Conservation (phyloP, 2,329 filamentous ascomycete species). For the Mycosphaerella arachidis region DNA sequence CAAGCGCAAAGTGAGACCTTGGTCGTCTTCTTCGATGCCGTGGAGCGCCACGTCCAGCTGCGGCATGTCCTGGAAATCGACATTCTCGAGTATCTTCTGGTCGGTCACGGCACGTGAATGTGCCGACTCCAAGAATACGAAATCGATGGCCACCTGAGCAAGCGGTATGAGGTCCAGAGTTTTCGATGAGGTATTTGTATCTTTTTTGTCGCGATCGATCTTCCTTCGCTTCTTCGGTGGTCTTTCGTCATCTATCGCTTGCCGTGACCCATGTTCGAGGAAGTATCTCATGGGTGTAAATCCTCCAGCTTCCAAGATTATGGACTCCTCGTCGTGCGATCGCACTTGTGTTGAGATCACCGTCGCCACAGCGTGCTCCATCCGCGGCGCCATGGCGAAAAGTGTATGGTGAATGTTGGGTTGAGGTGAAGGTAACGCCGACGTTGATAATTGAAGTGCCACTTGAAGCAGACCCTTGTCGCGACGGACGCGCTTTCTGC, state of each 20-base stretch:
- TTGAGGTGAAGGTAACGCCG: neutral
- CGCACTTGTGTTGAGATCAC: constrained; percentile 26
- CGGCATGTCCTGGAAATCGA: constrained; percentile 20
- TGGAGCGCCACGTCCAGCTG: constrained; percentile 18
- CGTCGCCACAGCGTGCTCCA: constrained; percentile 21
- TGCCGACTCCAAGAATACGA: constrained; percentile 26
- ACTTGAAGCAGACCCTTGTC: neutral
- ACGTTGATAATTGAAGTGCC: neutral
- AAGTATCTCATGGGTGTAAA: constrained; percentile 31
- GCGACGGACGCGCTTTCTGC: neutral
- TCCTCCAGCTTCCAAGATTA: constrained; percentile 32
- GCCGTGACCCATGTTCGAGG: constrained; percentile 21
- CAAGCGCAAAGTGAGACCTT: constrained; percentile 19
- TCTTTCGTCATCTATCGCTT: constrained; percentile 12
- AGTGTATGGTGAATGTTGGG: neutral
- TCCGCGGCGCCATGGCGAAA: constrained; percentile 17
- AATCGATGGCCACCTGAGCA: constrained; percentile 26
- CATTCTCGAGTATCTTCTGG: constrained; percentile 16
- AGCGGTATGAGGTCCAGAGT: constrained; percentile 20
- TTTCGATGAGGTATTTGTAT: neutral
- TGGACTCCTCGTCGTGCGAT: constrained; percentile 23
- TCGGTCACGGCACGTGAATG: constrained; percentile 5
- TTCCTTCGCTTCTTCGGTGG: constrained; percentile 26
- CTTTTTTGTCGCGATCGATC: neutral
- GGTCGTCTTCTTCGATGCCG: constrained; percentile 16